A percentile compares a stretch with the other conserved stretches of the same genome.
phyloP scores from a whole-genome alignment of 2,329 filamentous ascomycete species.

The Chaetomiaceae sp. region DNA sequence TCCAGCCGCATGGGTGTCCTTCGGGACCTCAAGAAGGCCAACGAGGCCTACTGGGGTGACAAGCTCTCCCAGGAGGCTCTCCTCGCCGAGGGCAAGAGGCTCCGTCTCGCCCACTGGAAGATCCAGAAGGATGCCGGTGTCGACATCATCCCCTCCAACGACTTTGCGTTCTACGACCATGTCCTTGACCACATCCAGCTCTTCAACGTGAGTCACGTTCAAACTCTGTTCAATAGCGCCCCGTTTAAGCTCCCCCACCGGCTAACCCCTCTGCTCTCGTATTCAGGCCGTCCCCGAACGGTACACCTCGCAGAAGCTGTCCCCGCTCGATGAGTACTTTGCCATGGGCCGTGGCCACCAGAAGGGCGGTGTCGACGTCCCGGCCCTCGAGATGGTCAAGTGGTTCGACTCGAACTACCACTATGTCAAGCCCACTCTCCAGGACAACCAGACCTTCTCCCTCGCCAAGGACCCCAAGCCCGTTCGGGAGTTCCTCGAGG shows the following conservation, averaged over 20 bases:
- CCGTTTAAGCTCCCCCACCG: neutral
- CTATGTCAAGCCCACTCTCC: constrained; percentile 98
- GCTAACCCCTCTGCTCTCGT: constrained; percentile 8
- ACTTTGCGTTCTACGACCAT: constrained; percentile 98
- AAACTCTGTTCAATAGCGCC: constrained; percentile 12
- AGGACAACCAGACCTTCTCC: constrained; percentile 95
- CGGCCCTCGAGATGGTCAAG: constrained; percentile 98
- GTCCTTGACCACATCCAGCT: constrained; percentile 97
- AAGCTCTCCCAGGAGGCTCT: constrained; percentile 92
- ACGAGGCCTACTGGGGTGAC: constrained; percentile 93
- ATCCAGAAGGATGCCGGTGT: constrained; percentile 99
- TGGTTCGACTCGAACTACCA: constrained; percentile 99
- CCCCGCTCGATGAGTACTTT: constrained; percentile 94
- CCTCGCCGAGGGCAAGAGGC: constrained; percentile 90
- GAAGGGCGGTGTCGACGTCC: constrained; percentile 89
- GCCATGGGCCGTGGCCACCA: constrained; percentile 99
- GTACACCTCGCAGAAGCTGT: constrained; percentile 85
- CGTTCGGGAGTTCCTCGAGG: constrained; percentile 89
- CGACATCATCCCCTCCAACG: constrained; percentile 97
- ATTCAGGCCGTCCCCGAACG: constrained; percentile 79
- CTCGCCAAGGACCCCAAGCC: constrained; percentile 86
- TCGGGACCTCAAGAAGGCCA: constrained; percentile 99
- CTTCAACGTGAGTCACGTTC: constrained; percentile 67
- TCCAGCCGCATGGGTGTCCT: constrained; percentile 81
- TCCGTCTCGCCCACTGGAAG: constrained; percentile 96